Evolutionary conservation across 768 basidiomycete species (phyloP).

Genomic region (Amanita thiersii): DNA sequence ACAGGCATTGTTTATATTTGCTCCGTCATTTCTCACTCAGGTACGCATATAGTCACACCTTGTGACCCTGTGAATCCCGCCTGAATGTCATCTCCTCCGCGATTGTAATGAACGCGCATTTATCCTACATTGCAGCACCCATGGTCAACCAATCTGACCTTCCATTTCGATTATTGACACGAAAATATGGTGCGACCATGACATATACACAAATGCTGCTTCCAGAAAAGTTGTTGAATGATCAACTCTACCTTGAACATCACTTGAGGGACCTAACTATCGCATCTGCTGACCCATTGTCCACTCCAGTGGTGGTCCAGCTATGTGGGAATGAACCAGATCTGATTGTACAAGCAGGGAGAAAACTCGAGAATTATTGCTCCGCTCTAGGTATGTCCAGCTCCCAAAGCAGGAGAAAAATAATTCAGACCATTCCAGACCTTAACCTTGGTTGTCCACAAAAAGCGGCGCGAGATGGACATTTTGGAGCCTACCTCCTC

Average conservation of each 20-base stretch:
- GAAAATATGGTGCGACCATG: constrained; percentile 55
- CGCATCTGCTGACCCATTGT: constrained; percentile 17
- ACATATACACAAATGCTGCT: constrained; percentile 76
- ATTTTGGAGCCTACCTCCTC: constrained; percentile 72
- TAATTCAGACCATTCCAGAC: constrained; percentile 33
- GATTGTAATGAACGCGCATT: constrained; percentile 15
- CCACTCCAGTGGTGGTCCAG: constrained; percentile 58
- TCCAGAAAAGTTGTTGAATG: constrained; percentile 51
- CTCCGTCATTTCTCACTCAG: no score
- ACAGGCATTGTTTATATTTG: no score
- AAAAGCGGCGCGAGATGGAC: constrained; percentile 54
- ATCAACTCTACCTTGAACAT: constrained; percentile 56
- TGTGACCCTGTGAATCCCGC: no score
- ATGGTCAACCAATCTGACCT: constrained; percentile 80
- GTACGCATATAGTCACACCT: no score
- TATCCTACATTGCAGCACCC: constrained; percentile 52
- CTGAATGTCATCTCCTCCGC: constrained; percentile 2
- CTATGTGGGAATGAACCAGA: constrained; percentile 68
- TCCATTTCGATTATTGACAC: constrained; percentile 58
- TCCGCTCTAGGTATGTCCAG: constrained; percentile 56
- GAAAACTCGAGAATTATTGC: constrained; percentile 49
- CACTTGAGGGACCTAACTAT: constrained; percentile 48
- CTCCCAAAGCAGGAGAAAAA: neutral
- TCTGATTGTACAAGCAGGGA: constrained; percentile 49
- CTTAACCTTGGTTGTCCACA: constrained; percentile 80